Evolutionary conservation across 2,329 filamentous ascomycete species (phyloP), one percentile per base, ranked within the genome.

Genomic region (Cylindrodendrum hubeiense): DNA sequence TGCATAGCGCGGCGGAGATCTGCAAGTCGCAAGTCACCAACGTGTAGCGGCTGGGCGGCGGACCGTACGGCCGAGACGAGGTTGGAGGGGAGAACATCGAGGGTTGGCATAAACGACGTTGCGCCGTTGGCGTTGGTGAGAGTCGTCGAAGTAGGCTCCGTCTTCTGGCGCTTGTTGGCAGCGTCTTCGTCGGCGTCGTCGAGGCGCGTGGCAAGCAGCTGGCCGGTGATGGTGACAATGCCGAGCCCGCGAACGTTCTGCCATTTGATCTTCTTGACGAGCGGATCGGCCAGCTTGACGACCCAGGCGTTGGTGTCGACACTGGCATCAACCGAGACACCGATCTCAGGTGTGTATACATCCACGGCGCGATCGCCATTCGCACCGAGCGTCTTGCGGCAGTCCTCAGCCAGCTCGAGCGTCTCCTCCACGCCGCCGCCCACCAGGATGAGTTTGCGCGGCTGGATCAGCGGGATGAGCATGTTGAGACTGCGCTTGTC

Each of bases 281-380:
- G 88, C 47, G 88, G 84, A 71, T 95, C 93, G 52, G 93, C 94
- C 19, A 99, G 86, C 79, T 95, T 97, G 65, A 99, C 93, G 24
- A 93, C 91, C 96, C 97, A 99, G 4, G 96, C 95, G 77, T 98
- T 98, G 5, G 95, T 98, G 77, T 99, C 96, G 44, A 98, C 95
- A 75, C 95, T 98, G 13, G 95, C 96, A 78, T 99, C 91, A 44
- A 99, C 86, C 15, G 86, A 83, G 34, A 87, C 84, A 24, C 94
- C 94, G n/a, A 93, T 84, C 10, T 83, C 79, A 1, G 96, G 96
- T 0, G 93, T 94, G 76, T 95, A 95, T 5, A 99, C 93, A 68
- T 95, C 90, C 37, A 89, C 86, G 19, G 84, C 81, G 49, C 82
- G 72, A 39, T 85, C 83, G 44, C 82, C 82, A 6, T 83, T 82